These are phyloP conservation scores for Cordyceps militaris DNA, from an alignment of 2,329 filamentous ascomycete genomes.

Conservation along the genomic window DNA sequence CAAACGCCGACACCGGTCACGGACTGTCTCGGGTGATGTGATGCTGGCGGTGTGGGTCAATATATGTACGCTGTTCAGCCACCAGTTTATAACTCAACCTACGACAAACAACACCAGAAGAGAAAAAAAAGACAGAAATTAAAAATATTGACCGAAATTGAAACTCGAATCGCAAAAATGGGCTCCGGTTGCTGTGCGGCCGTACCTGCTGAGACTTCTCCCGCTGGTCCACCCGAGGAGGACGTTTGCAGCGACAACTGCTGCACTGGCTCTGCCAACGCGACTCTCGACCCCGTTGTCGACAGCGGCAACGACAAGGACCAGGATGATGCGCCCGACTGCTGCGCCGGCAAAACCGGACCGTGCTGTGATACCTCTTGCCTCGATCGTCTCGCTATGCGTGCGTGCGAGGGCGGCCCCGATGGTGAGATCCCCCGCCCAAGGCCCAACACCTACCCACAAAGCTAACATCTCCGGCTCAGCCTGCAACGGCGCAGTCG, in stretches of 20 bases:
- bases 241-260: background rate
- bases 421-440: background rate
- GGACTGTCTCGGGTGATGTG: background rate
- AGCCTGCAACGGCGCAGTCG: conserved; percentile 15
- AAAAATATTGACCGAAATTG: background rate
- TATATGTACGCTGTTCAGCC: background rate
- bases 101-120: background rate
- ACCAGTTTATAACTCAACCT: background rate
- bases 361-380: conserved; percentile 38
- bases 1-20: background rate
- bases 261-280: background rate
- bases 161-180: background rate
- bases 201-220: background rate
- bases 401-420: conserved; percentile 26
- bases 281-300: background rate
- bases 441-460: background rate
- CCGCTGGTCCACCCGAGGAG: background rate
- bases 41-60: background rate
- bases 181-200: background rate
- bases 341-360: conserved; percentile 34
- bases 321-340: conserved; percentile 20
- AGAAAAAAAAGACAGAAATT: background rate
- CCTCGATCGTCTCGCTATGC: conserved; percentile 37
- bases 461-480: background rate
- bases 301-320: background rate